Evolutionary conservation across 2,329 filamentous ascomycete species (phyloP), one percentile per base, ranked within the genome.

Genomic region (Eutypa lata): DNA sequence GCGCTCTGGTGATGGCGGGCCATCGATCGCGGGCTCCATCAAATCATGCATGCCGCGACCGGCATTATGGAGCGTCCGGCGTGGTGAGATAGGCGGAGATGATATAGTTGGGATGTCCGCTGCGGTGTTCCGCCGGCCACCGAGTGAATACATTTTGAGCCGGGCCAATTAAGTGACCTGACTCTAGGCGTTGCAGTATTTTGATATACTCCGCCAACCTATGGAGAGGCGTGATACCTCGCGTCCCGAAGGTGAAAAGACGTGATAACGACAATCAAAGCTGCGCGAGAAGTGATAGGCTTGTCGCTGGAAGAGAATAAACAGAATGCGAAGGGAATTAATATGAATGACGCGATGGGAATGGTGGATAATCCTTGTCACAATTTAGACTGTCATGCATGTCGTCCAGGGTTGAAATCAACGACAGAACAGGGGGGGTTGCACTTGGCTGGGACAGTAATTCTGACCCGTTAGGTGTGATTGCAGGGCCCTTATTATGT

Each of bases 1-100:
- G 56, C 76, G 76, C 61, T 82, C 78, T 26, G 83, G 81, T 33
- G 83, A 86, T 0, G 83, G 82, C 40, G 83, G 82, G 18, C 80
- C 80, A 60, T 86, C 81, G 52, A 86, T 69, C 55, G 83, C 77
- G 47, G 83, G 81, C 53, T 79, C 81, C 53, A 86, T 68, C 50
- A 81, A 72, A 53, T 80, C 76, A 54, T 71, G 63, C 47, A 73
- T 51, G 52, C 50, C 45, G 35, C 42, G 42, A 45, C 18, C 53
- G 45, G 33, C 48, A 40, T 59, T 47, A 22, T 48, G 48, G 33
- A 54, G 46, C 48, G 53, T 52, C 47, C 54, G 51, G 51, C 55
- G 51, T 43, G 58, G 46, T 47, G 50, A 28, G 52, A 54, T 48
- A 28, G 57, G 54, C 40, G 54, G 49, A 33, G 58, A 47, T 28